phyloP scores from a whole-genome alignment of 352 stramenopile genomes.

The Phytopythium sindhum region DNA sequence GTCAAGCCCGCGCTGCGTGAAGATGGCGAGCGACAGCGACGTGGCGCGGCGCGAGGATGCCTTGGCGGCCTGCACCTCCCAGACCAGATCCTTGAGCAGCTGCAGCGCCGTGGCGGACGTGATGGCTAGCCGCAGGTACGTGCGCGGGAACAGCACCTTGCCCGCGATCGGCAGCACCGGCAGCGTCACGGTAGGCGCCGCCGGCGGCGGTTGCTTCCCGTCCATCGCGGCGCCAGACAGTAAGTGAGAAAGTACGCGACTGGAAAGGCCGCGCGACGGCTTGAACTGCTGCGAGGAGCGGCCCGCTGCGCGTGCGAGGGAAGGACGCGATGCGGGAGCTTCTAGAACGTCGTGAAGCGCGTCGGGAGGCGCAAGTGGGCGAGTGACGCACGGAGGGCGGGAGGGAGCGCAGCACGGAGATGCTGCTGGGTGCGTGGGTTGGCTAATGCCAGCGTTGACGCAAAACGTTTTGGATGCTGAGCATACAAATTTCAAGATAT shows the following conservation, averaged over 20 bases:
- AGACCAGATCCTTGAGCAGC: conserved; percentile 77
- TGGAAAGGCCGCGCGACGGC: neutral
- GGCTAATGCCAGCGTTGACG: neutral
- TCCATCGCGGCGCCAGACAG: no score
- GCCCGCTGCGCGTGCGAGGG: neutral
- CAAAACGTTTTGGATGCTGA: neutral
- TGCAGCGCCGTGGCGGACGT: conserved; percentile 57
- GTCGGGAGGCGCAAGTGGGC: neutral
- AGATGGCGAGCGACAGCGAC: conserved; percentile 60
- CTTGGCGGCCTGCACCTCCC: conserved; percentile 61
- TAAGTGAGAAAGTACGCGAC: conserved; percentile 3
- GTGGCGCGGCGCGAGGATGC: conserved; percentile 24
- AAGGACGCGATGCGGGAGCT: neutral
- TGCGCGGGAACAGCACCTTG: conserved; percentile 74
- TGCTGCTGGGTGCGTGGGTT: neutral
- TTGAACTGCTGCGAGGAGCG: neutral
- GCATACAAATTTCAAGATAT: conserved; percentile 1
- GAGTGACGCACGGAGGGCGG: neutral
- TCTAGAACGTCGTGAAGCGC: conserved; percentile 1
- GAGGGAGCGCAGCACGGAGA: neutral
- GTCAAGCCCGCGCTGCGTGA: conserved; percentile 37
- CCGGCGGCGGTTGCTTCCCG: conserved; percentile 5
- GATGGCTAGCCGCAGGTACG: conserved; percentile 70
- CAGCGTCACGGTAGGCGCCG: conserved; percentile 32
- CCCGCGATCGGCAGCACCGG: conserved; percentile 65